Evolutionary conservation across 768 basidiomycete genomes (phyloP), one percentile per base, ranked within the genome.

Genomic region (Kwoniella pini): DNA sequence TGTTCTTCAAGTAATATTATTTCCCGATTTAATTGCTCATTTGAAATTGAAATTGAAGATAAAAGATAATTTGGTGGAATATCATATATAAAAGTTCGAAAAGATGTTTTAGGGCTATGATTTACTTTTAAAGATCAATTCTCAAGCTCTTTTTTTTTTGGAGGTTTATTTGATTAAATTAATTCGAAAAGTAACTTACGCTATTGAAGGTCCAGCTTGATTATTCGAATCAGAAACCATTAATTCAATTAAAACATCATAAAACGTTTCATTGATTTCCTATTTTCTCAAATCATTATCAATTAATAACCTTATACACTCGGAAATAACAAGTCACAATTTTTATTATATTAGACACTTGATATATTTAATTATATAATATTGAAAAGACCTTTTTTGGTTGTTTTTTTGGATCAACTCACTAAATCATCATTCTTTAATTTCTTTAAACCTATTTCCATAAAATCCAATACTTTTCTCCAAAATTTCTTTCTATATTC

Each of bases 1-100:
- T 74, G 75, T 24, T 76, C 77, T 52, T 78, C 77, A 12, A 78
- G 53, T n/a, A 78, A 57, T 9, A 69, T 72, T n/a, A 78, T 31
- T 53, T 75, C 63, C 5, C 43, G n/a, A 2, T 31, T 2, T 15
- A 12, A 39, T 22, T 38, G 17, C 15, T 0, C 30, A 3, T 13
- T 49, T 28, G n/a, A 42, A 11, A 24, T 19, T 22, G 49, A 26
- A 31, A 40, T 38, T 27, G 19, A 1, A 30, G 40, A 15, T 19
- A 13, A 36, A 13, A 31, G 40, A 26, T 45, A 40, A 22, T 17
- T 24, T 11, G 28, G 19, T 30, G 72, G 66, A 5, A 39, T 6
- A 33, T 65, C 39, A 62, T 75, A 78, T 9, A 78, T 68, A 57
- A 76, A 76, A 0, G 75, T 75, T 44, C 75, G 68, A 57, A 68